Percentiles rank a stretch among this genome's conserved stretches.
Conservation (phyloP, 2,329 filamentous ascomycete species). For the Penicillium sp. region DNA sequence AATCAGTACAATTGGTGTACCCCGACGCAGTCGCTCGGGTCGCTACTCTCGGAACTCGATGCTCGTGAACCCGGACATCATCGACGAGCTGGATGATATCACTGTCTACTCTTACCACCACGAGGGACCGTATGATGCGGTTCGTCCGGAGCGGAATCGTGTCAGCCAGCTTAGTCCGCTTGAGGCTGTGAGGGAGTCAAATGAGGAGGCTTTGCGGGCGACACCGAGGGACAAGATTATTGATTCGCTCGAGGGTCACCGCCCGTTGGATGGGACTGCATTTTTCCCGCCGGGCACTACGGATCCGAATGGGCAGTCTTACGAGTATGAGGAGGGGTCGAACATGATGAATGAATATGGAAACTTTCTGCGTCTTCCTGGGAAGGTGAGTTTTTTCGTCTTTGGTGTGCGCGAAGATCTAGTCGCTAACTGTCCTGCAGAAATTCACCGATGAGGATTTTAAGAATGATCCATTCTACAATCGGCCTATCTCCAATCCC, state of each 20-base stretch:
- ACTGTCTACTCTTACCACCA: slow-evolving; percentile 76
- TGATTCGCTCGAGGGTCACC: slow-evolving; percentile 70
- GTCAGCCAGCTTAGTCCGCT: slow-evolving; percentile 66
- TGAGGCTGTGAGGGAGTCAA: slow-evolving; percentile 71
- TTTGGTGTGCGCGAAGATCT: not conserved
- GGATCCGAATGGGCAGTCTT: slow-evolving; percentile 67
- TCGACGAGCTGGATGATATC: slow-evolving; percentile 73
- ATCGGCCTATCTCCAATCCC: slow-evolving; percentile 28
- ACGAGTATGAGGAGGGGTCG: slow-evolving; percentile 80
- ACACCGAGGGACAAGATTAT: slow-evolving; percentile 76
- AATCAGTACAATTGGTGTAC: not conserved
- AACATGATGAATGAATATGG: slow-evolving; percentile 71
- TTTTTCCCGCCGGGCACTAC: slow-evolving; percentile 69
- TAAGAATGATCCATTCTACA: slow-evolving; percentile 42
- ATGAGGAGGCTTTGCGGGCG: slow-evolving; percentile 73
- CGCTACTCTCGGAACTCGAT: slow-evolving; percentile 24
- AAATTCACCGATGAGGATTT: slow-evolving; percentile 44
- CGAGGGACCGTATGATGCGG: slow-evolving; percentile 85
- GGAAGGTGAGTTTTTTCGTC: slow-evolving; percentile 58
- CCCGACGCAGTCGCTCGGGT: slow-evolving; percentile 15
- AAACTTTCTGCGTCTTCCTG: slow-evolving; percentile 73
- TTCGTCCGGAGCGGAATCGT: slow-evolving; percentile 70
- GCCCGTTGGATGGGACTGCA: slow-evolving; percentile 79
- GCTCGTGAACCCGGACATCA: slow-evolving; percentile 66
- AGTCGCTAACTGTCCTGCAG: slow-evolving; percentile 22